A percentile compares a stretch with the other conserved stretches of the same genome.
Conservation (phyloP, 257 asterid genomes). For the Petunia axillaris region DNA sequence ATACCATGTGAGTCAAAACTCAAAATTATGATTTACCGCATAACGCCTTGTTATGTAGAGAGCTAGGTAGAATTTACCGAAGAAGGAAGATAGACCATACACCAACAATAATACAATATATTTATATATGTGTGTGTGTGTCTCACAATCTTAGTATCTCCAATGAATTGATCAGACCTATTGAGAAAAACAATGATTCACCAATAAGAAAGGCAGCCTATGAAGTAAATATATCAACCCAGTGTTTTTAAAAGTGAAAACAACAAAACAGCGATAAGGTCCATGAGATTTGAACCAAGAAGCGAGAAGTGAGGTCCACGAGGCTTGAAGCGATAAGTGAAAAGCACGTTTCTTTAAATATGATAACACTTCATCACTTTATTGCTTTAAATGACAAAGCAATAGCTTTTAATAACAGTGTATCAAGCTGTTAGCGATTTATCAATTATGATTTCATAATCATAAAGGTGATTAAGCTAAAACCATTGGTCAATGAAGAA, state of each 20-base stretch:
- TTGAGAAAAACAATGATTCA: not conserved
- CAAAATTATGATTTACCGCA: not conserved
- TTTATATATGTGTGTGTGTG: not conserved
- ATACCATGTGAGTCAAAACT: not conserved
- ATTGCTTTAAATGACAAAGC: no score
- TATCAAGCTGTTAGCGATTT: not conserved
- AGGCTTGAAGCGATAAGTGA: no score
- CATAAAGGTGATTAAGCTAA: not conserved
- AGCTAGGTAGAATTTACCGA: not conserved
- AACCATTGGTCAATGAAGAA: not conserved
- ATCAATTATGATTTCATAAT: not conserved
- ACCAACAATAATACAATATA: not conserved
- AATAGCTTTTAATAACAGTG: no score
- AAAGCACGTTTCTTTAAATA: no score
- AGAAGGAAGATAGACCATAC: constrained; percentile 8
- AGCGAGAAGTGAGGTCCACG: no score
- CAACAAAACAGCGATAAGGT: no score
- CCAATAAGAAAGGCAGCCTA: not conserved
- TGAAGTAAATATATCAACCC: not conserved
- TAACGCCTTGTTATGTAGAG: not conserved
- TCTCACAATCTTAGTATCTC: not conserved
- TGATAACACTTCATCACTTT: no score
- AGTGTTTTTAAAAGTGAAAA: no score
- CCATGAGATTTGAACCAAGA: no score
- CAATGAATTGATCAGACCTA: not conserved